These are phyloP conservation scores for Mycocentrospora acerina DNA, from an alignment of 2,329 filamentous ascomycete species.

Conservation along the genomic window DNA sequence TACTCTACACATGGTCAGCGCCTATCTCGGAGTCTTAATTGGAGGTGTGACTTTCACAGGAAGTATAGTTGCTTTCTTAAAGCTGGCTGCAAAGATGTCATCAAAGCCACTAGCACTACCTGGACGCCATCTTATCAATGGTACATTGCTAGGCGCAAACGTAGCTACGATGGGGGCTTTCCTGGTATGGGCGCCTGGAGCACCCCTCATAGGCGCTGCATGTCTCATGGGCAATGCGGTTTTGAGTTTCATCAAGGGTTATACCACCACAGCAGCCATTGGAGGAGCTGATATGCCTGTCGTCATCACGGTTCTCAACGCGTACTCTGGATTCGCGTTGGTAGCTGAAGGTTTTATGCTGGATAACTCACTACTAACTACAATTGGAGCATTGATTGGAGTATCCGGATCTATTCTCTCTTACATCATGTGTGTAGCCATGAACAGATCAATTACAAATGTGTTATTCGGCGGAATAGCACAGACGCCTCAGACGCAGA, in stretches of 20 bases:
- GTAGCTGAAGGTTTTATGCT: constrained; percentile 93
- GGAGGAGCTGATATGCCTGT: constrained; percentile 95
- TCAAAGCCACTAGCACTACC: constrained; percentile 73
- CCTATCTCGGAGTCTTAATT: constrained; percentile 82
- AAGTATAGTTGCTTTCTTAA: constrained; percentile 85
- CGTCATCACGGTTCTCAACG: constrained; percentile 86
- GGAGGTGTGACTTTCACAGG: constrained; percentile 88
- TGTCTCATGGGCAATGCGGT: constrained; percentile 75
- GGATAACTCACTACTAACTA: constrained; percentile 80
- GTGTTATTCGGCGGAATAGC: constrained; percentile 84
- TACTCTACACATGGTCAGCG: constrained; percentile 79
- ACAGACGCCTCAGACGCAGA: constrained; percentile 62
- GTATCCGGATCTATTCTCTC: constrained; percentile 87
- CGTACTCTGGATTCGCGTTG: constrained; percentile 86
- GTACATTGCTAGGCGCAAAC: constrained; percentile 72
- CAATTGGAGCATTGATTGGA: constrained; percentile 82
- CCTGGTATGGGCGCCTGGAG: constrained; percentile 76
- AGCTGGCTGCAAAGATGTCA: constrained; percentile 79
- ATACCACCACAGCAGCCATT: constrained; percentile 83
- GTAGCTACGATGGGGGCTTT: constrained; percentile 83
- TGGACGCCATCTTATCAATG: constrained; percentile 75
- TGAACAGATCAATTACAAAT: constrained; percentile 89
- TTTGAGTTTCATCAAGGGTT: constrained; percentile 82
- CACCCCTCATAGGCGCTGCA: constrained; percentile 74
- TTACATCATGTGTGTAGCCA: constrained; percentile 68